Evolutionary conservation across 495 filamentous ascomycete species (phyloP).

Genomic region (Penicillium robsamsonii): DNA sequence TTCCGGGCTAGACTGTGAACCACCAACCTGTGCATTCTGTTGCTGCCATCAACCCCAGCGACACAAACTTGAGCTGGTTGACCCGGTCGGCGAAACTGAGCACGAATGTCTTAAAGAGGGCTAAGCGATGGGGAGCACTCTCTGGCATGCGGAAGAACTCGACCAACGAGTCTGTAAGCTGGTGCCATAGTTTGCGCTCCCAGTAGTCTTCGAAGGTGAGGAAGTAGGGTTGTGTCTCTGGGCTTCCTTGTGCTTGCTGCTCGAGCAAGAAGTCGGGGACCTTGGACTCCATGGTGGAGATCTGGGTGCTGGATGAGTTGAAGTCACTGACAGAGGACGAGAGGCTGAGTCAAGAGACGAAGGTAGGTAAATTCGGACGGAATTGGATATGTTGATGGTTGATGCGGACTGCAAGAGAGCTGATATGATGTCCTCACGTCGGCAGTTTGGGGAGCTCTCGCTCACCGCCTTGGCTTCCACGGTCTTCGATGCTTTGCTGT

Average conservation of each 20-base stretch:
- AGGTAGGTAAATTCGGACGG: not conserved
- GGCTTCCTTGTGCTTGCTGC: slow-evolving; percentile 79
- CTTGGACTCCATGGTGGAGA: slow-evolving; percentile 69
- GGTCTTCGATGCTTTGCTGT: slow-evolving; percentile 3
- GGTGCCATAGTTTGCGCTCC: slow-evolving; percentile 99
- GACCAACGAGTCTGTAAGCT: slow-evolving; percentile 86
- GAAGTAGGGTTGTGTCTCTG: slow-evolving; percentile 82
- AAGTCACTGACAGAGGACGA: not conserved
- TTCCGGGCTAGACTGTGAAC: not conserved
- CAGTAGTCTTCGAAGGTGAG: slow-evolving; percentile 94
- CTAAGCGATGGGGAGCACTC: slow-evolving; percentile 79
- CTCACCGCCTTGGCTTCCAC: slow-evolving; percentile 10
- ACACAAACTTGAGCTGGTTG: slow-evolving; percentile 96
- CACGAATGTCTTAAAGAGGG: slow-evolving; percentile 91
- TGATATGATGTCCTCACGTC: slow-evolving; percentile 15
- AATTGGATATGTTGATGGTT: slow-evolving; percentile 14
- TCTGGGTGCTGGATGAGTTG: not conserved
- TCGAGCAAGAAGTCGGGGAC: slow-evolving; percentile 89
- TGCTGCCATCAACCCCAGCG: slow-evolving; percentile 80
- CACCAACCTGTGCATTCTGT: slow-evolving; percentile 78
- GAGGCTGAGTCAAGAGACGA: not conserved
- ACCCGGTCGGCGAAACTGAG: slow-evolving; percentile 96
- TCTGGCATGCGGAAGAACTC: slow-evolving; percentile 82
- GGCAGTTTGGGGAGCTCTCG: slow-evolving; percentile 11
- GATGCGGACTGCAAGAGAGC: slow-evolving; percentile 12